Evolutionary conservation across 2,329 filamentous ascomycete genomes (phyloP), one percentile per base, ranked within the genome.

Genomic region (Ceratocystis cacaofunesta): DNA sequence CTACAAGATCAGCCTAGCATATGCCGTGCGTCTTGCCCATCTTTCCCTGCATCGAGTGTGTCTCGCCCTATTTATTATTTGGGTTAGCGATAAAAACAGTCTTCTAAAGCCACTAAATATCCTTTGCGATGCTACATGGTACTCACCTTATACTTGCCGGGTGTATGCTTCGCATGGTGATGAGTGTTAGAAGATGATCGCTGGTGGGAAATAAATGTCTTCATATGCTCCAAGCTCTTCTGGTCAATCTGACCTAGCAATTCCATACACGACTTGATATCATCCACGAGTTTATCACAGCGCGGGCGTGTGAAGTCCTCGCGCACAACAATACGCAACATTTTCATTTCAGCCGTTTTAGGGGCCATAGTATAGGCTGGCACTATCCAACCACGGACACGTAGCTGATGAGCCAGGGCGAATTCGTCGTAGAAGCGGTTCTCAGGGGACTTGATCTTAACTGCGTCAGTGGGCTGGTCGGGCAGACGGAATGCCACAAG

Each of bases 341-440:
- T 87, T 81, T 96, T 95, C 72, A 96, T 80, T 69, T 85, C 79
- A 65, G 89, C 80, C 19, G 89, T 91, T 73, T 95, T 82, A 19
- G 92, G 92, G 0, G 92, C 92, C 92, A 96, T 96, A 48, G 92
- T 97, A 77, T 97, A 97, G 0, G 92, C 92, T 0, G 92, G 92
- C 0, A 96, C 89, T 36, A 96, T 88, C 92, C 92, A 97, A 55
- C 90, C 89, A 43, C 91, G 84, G 69, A 89, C 85, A 63, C 92
- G 87, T 30, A 96, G 83, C 75, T 91, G 88, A 73, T 95, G 91
- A 0, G 92, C 92, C 50, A 91, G 77, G 0, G 87, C 82, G 68
- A 91, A 92, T 75, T 92, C 88, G 71, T 90, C 87, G 71, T 83
- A 90, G 63, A 80, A 75, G 30, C 80, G 79, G 85, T 82, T 69